Evolutionary conservation across 768 basidiomycete genomes (phyloP), one percentile per base, ranked within the genome.

Genomic region (Trametes cinnabarina): DNA sequence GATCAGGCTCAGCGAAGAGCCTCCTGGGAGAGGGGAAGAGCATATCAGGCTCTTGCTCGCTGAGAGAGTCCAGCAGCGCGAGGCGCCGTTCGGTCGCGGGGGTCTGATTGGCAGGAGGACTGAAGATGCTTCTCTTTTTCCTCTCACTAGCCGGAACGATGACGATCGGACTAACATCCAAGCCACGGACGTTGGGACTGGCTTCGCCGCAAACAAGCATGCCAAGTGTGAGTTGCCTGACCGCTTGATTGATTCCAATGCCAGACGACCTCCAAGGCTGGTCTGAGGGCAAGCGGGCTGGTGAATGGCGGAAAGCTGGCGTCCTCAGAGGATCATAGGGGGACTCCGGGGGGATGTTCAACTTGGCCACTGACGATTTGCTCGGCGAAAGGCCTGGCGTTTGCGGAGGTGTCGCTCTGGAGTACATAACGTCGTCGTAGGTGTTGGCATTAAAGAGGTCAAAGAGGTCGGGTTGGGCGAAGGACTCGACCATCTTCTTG

Each of bases 211-310:
- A 77, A 40, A 82, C 77, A 26, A 90, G 74, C 80, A 87, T 82
- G 53, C 82, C 79, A 42, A 92, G 73, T 28, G 85, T 85, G 17
- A 88, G 66, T 65, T 92, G 88, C 55, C 86, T 88, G 0, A 51
- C 49, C 1, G 49, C 43, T 11, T 55, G 28, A 22, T 39, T 50
- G 4, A 40, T 26, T 15, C 28, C 39, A 11, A 88, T 88, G 65
- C 88, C 91, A 8, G 87, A 83, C 66, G 85, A 89, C 35, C 87
- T 83, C 90, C 90, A 92, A 3, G 90, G 90, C 58, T 90, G 89
- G 64, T 89, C 86, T 17, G 85, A 88, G 6, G 88, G 87, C 22
- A 86, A 81, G 10, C 83, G 86, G 0, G 85, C 81, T 17, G 88
- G 86, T 10, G 87, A 89, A 70, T 91, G 88, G 37, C 87, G 83